Conservation (phyloP, 768 basidiomycete genomes). For the Cystobasidium onofrii region DNA sequence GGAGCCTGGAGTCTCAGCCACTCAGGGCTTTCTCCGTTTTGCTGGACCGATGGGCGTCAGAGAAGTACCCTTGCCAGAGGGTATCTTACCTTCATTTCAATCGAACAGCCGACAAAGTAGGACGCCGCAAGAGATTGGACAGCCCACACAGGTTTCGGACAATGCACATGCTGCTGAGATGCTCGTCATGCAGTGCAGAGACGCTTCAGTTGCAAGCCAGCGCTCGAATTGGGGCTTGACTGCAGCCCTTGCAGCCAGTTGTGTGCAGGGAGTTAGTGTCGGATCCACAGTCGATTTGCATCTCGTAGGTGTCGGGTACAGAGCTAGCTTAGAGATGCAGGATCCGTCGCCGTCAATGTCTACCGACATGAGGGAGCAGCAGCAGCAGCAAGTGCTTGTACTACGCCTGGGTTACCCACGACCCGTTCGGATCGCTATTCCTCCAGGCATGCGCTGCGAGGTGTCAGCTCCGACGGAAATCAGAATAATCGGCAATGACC, state of each 20-base stretch:
- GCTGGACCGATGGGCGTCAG: not conserved
- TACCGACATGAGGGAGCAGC: too few species aligned
- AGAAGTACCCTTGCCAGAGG: not conserved
- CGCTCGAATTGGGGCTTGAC: constrained; percentile 93
- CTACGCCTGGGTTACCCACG: constrained; percentile 93
- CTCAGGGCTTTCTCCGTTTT: not conserved
- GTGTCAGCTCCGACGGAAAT: constrained; percentile 79
- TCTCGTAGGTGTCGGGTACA: constrained; percentile 90
- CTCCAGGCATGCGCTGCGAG: constrained; percentile 67
- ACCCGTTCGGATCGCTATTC: constrained; percentile 71
- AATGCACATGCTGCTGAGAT: not conserved
- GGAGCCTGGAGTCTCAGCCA: not conserved
- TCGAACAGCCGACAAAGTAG: not conserved
- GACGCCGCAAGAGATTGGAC: not conserved
- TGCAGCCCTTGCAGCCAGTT: constrained; percentile 78
- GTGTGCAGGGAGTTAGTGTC: constrained; percentile 76
- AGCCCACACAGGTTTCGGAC: too few species aligned
- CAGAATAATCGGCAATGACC: constrained; percentile 70
- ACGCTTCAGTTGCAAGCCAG: constrained; percentile 57
- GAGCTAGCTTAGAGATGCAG: constrained; percentile 76
- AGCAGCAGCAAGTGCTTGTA: constrained; percentile 50
- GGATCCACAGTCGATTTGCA: constrained; percentile 76
- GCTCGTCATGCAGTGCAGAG: not conserved
- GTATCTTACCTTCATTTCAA: not conserved
- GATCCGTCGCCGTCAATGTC: constrained; percentile 41